Base-by-base conservation (phyloP, 83 land plant genomes). In the Picea abies region DNA sequence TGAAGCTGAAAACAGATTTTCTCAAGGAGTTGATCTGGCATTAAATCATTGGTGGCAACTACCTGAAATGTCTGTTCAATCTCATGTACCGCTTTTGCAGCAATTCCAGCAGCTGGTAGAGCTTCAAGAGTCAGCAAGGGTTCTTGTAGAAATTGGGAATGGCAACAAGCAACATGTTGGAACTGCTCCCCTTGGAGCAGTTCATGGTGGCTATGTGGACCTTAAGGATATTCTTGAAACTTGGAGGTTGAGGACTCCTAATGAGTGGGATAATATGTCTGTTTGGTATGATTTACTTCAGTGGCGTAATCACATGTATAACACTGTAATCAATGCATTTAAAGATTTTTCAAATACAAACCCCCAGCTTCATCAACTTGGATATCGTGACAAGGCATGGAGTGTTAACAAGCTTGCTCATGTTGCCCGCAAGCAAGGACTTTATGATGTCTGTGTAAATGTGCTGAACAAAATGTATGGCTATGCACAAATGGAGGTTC, bases 51-150 rank as follows among this genome's bases (percentile, higher is more conserved):
- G 99, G 99, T 98, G 99, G 99, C 99, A 96, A 79, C 83, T 96
- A 78, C 99, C 99, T 87, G 99, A 98, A 79, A 90, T 96, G 91
- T 96, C 97, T 69, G 92, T 96, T 60, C 95, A 96, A 79, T 88
- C 99, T 7, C 92, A 95, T 64, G 82, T 90, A n/a, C 99, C 99
- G 26, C 93, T 98, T 82, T 77, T 98, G 87, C 99, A 98, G 91
- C 99, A 98, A 84, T 98, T 98, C 83, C 99, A 98, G 81, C 99
- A 98, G 80, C 66, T 98, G 35, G 99, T 98, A 82, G 99, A 98
- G 82, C 96, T 98, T 77, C 99, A 98, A 83, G 99, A 98, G 79
- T 96, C 99, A 26, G 90, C 94, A 49, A 87, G 94, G 75, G 87
- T 98, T 60, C 80, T 98, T 20, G 41, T 96, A 61, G 99, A 98